These are phyloP conservation scores for Aspergillus tanneri DNA, from an alignment of 2,329 filamentous ascomycete genomes.

Conservation along the genomic window DNA sequence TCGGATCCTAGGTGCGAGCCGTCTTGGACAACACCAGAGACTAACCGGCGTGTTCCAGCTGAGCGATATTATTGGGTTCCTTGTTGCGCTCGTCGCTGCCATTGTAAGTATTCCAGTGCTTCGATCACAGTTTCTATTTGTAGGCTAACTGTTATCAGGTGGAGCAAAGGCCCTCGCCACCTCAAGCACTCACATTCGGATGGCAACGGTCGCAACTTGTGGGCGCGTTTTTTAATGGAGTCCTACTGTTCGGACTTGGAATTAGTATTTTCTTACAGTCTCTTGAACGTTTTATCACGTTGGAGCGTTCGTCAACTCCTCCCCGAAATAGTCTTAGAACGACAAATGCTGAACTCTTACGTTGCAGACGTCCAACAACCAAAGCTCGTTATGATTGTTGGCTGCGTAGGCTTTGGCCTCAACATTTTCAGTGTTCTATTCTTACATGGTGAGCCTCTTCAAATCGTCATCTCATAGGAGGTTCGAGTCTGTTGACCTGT, in stretches of 20 bases:
- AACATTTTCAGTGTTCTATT: slow-evolving; percentile 68
- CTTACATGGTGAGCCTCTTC: slow-evolving; percentile 55
- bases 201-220: slow-evolving; percentile 71
- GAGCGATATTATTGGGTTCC: slow-evolving; percentile 68
- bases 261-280: slow-evolving; percentile 72
- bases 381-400: slow-evolving; percentile 66
- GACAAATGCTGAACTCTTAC: not conserved
- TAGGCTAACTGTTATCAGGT: not conserved
- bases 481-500: not conserved
- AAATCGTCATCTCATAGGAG: not conserved
- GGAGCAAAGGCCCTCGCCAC: slow-evolving; percentile 31
- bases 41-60: slow-evolving; percentile 45
- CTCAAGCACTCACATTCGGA: slow-evolving; percentile 64
- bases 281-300: slow-evolving; percentile 56
- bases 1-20: no score
- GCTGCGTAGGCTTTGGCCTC: slow-evolving; percentile 63
- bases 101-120: slow-evolving; percentile 50
- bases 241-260: slow-evolving; percentile 69
- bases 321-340: not conserved
- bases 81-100: slow-evolving; percentile 63
- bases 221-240: slow-evolving; percentile 80
- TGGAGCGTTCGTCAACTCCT: slow-evolving; percentile 44
- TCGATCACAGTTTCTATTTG: not conserved
- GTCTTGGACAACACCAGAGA: not conserved
- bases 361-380: slow-evolving; percentile 61